Conservation (phyloP, 75 land plant species). For the Adiantum capillusveneris region DNA sequence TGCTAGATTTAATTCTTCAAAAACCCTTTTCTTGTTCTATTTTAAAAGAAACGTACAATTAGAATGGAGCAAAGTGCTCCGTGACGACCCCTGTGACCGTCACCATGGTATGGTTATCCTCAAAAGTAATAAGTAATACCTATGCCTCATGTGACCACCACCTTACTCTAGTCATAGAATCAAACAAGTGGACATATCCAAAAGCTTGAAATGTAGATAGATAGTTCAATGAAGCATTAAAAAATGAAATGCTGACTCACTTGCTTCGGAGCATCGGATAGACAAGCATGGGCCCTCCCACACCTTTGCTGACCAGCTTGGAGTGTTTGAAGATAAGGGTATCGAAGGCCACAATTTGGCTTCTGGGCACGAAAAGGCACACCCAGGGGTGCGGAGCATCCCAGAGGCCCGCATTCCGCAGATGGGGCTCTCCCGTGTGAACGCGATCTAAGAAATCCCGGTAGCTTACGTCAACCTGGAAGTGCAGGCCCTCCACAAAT, state of each 20-base stretch:
- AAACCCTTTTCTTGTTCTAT: too few relatives aligned
- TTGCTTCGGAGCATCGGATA: conserved; percentile 51
- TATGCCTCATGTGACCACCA: too few relatives aligned
- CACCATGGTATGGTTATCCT: too few relatives aligned
- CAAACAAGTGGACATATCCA: too few relatives aligned
- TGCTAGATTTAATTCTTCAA: too few relatives aligned
- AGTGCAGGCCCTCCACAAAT: conserved; percentile 31
- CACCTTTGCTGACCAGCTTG: conserved; percentile 30
- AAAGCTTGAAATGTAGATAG: too few relatives aligned
- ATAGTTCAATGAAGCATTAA: too few relatives aligned
- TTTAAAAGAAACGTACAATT: too few relatives aligned
- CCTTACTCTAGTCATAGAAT: too few relatives aligned
- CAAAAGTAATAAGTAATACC: too few relatives aligned
- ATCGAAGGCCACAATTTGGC: conserved; percentile 47
- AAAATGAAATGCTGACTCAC: conserved; percentile 27
- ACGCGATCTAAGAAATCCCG: conserved; percentile 58
- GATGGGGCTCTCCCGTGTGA: conserved; percentile 42
- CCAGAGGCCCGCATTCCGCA: conserved; percentile 49
- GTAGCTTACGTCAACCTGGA: conserved; percentile 46
- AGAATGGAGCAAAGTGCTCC: too few relatives aligned
- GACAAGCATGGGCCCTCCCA: conserved; percentile 62
- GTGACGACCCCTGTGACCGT: too few relatives aligned
- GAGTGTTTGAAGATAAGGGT: conserved; percentile 37
- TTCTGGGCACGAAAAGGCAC: conserved; percentile 45
- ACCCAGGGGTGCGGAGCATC: conserved; percentile 80